A percentile compares a stretch with the other conserved stretches of the same genome.
phyloP scores from a whole-genome alignment of 768 basidiomycete species.

The Psilocybe azurescens region DNA sequence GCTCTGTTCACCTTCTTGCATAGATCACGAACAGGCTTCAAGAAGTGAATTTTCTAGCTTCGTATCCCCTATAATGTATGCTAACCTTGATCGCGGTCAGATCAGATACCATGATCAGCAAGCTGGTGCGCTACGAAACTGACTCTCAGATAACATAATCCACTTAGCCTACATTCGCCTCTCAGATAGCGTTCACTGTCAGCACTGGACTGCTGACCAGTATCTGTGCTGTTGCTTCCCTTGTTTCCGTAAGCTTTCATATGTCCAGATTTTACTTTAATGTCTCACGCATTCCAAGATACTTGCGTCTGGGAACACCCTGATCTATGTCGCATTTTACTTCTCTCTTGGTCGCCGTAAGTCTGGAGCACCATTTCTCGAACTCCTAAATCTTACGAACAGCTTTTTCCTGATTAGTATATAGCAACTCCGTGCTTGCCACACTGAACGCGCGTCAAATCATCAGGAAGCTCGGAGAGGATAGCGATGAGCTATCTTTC shows the following conservation, averaged over 20 bases:
- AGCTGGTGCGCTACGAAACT: conserved; percentile 38
- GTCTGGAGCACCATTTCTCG: conserved; percentile 18
- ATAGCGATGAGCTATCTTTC: conserved; percentile 51
- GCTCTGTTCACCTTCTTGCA: conserved; percentile 55
- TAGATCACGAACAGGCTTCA: conserved; percentile 57
- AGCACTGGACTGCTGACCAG: conserved; percentile 50
- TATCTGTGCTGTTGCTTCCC: conserved; percentile 37
- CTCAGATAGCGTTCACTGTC: conserved; percentile 58
- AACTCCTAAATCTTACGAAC: neutral
- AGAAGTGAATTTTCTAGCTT: conserved; percentile 38
- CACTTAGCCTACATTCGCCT: neutral
- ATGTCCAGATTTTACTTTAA: neutral
- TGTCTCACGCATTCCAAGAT: conserved; percentile 37
- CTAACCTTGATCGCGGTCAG: conserved; percentile 26
- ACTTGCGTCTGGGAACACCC: conserved; percentile 49
- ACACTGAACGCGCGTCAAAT: conserved; percentile 55
- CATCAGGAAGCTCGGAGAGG: conserved; percentile 48
- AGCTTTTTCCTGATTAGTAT: conserved; percentile 38
- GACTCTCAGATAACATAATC: neutral
- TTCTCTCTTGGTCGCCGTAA: conserved; percentile 57
- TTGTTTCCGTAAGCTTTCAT: conserved; percentile 33
- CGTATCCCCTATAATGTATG: neutral
- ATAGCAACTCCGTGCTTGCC: conserved; percentile 59
- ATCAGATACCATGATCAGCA: conserved; percentile 59
- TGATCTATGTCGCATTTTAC: conserved; percentile 65